Base-by-base conservation (phyloP, 208 protist genomes). In the Angomonas ambiguus region DNA sequence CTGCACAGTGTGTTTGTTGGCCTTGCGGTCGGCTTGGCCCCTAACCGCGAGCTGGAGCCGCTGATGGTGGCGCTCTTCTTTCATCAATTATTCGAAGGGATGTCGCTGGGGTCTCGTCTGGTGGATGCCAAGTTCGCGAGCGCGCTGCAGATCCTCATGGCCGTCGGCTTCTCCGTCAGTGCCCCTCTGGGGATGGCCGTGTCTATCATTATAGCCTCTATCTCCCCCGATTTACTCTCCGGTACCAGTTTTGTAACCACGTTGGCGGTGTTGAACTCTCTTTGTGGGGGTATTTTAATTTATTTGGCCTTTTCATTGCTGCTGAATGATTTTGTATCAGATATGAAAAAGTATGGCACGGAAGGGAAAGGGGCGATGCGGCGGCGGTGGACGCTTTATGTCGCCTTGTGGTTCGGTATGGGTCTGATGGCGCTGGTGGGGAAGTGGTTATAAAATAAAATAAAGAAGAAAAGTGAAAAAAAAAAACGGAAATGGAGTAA, bases 1-100 rank as follows among this genome's bases (percentile, higher is more conserved):
- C 45, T 82, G 25, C 80, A 85, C 72, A 80, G 72, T 38, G 60
- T 85, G 22, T 85, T 85, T 58, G 62, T 85, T 6, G 80, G 80
- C 2, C 18, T 85, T 8, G 62, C 65, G 5, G 42, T 82, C 13
- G 80, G 80, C 10, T 59, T 81, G 2, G 58, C 68, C n/a, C 58
- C 38, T 0, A 72, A 85, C 51, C 4, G 33, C 2, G 65, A 75
- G 13, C 71, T 77, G 11, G 66, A 68, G 57, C 56, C 63, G 24
- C 67, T 85, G 13, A 59, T 79, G 45, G 62, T 81, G 32, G 79
- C 79, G 4, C 60, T 85, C 28, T 27, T 65, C 34, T 79, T 85
- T 45, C 79, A 85, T 56, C 79, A 85, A 58, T 35, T 81, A 22
- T 85, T 85, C 49, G 79, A 82, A 57, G 79, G 79, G 25, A 62